A percentile compares a stretch with the other conserved stretches of the same genome.
Conservation (phyloP, 2,329 filamentous ascomycete genomes). For the Fusarium falciforme region DNA sequence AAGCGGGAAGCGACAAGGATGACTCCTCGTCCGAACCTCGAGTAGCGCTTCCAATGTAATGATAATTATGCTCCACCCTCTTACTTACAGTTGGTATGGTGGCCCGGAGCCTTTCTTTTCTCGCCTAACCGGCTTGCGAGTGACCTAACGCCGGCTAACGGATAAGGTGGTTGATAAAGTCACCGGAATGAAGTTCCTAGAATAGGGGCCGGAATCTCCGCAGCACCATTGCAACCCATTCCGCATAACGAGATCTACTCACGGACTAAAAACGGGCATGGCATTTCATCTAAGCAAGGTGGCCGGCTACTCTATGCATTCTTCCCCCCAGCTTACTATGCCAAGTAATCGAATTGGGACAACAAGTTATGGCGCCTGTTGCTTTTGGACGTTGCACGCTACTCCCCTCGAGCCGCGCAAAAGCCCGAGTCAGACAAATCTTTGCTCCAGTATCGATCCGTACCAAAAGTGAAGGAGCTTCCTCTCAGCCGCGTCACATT, state of each 20-base stretch:
- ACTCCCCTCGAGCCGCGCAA: background rate
- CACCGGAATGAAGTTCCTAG: background rate
- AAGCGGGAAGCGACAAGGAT: background rate
- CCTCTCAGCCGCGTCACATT: background rate
- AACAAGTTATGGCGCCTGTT: background rate
- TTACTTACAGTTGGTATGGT: background rate
- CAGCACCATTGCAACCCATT: background rate
- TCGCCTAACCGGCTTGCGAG: background rate
- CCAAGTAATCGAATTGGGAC: background rate
- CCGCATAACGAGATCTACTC: background rate
- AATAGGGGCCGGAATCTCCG: background rate
- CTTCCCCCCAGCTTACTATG: background rate
- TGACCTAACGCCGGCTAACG: background rate
- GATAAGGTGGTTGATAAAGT: background rate
- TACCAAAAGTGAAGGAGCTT: background rate
- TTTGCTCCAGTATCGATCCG: background rate
- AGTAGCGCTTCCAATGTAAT: background rate
- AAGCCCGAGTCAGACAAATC: background rate
- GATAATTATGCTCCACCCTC: background rate
- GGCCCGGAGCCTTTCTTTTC: background rate
- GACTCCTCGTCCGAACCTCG: background rate
- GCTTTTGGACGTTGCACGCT: background rate
- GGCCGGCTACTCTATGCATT: background rate
- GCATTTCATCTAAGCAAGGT: background rate
- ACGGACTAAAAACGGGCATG: background rate